Evolutionary conservation across 352 stramenopile species (phyloP).

Genomic region (Pythium apleroticum): DNA sequence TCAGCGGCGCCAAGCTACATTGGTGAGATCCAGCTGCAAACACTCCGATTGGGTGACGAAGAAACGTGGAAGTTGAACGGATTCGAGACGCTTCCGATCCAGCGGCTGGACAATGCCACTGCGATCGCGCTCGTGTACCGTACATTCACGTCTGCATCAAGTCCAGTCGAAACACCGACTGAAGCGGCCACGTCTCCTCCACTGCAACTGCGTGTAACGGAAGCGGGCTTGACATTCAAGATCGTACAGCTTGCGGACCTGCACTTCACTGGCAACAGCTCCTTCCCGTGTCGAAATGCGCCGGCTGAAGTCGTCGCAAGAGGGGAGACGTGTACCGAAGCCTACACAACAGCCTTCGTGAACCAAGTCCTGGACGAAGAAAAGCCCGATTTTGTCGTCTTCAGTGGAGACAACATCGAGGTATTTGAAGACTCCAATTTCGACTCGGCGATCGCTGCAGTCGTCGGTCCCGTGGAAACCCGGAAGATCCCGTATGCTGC

Average conservation of each 20-base stretch:
- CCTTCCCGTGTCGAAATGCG: constrained; percentile 33
- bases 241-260: constrained; percentile 59
- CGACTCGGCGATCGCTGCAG: constrained; percentile 36
- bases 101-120: neutral
- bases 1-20: neutral
- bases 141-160: neutral
- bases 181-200: neutral
- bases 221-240: constrained; percentile 34
- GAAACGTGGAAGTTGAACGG: neutral
- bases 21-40: neutral
- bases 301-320: constrained; percentile 13
- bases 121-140: neutral
- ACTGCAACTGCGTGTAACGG: neutral
- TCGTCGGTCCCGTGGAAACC: constrained; percentile 34
- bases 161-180: neutral
- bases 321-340: constrained; percentile 40
- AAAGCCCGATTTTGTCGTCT: constrained; percentile 55
- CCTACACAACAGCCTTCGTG: constrained; percentile 45
- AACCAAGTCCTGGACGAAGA: constrained; percentile 49
- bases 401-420: constrained; percentile 59
- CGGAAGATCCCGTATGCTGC: constrained; percentile 53
- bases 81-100: neutral
- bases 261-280: constrained; percentile 48
- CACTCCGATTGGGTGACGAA: neutral
- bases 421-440: constrained; percentile 12